Evolutionary conservation across 83 land plant genomes (phyloP), one percentile per base, ranked within the genome.

Genomic region (Picea engelmannii): DNA sequence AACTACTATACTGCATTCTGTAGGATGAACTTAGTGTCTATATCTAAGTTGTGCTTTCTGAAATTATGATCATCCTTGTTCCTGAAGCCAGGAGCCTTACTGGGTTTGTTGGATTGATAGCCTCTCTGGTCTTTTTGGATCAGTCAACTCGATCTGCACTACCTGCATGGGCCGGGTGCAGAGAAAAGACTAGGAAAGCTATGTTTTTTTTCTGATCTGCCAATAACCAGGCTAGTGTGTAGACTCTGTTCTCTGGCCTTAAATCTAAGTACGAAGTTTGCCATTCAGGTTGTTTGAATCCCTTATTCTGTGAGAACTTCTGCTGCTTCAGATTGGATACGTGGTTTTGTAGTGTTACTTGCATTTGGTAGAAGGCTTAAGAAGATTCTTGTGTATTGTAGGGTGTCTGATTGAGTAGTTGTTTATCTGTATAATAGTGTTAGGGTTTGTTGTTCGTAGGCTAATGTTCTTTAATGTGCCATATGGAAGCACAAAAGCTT

Each of bases 301-400:
- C 7, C 16, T 17, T 38, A 38, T 38, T 2, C 3, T 38, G 20
- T 35, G 74, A 69, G 4, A 10, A 73, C 21, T 73, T 73, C 59
- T 73, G 58, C 59, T 73, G 58, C 58, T 73, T 44, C 76, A 73
- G 42, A 73, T 47, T 55, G 76, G 55, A 47, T 44, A 10, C 21
- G 52, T 47, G 11, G 23, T 73, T 73, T 73, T 73, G 76, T 21
- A 73, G 47, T 23, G 47, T 47, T 47, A 52, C 23, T 44, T 73
- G 27, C 76, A 73, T 42, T 44, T 8, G 1, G 59, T 44, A 73
- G 6, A 47, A 73, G 25, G 24, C 25, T 12, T 12, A 44, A 42
- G 58, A 44, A 73, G 76, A 21, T 73, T 73, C 76, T n/a, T 71
- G 58, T 73, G 12, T 11, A 42, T 21, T 73, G 58, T 73, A 73